Evolutionary conservation across 2,329 filamentous ascomycete species (phyloP).

Genomic region (Amesomyces nigricolor): DNA sequence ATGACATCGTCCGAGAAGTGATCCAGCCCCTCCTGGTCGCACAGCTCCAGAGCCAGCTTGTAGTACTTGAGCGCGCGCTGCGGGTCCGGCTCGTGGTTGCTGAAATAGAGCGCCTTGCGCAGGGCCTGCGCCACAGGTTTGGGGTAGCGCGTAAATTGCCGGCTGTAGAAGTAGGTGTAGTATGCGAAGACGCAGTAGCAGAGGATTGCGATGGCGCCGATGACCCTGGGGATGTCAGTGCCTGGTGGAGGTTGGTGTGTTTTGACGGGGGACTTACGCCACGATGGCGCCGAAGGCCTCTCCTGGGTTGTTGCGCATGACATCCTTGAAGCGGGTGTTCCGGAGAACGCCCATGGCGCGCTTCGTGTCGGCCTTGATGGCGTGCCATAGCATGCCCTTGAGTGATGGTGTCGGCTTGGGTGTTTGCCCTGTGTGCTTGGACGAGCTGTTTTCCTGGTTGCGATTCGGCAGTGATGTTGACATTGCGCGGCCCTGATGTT

Average conservation of each 20-base stretch:
- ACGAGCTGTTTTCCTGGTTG: background rate
- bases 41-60: conserved; percentile 68
- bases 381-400: conserved; percentile 13
- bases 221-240: conserved; percentile 34
- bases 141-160: conserved; percentile 55
- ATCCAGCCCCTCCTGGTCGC: conserved; percentile 70
- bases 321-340: conserved; percentile 33
- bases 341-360: conserved; percentile 28
- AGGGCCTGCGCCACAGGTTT: conserved; percentile 70
- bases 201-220: conserved; percentile 29
- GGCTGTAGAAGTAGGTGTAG: conserved; percentile 50
- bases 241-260: background rate
- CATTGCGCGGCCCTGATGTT: conserved; percentile 7
- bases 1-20: conserved; percentile 87
- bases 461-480: conserved; percentile 10
- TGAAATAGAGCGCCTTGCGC: conserved; percentile 80
- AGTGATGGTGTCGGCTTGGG: conserved; percentile 5
- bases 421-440: background rate
- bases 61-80: conserved; percentile 79
- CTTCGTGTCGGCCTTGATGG: conserved; percentile 17
- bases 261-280: conserved; percentile 31
- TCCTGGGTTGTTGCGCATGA: conserved; percentile 40
- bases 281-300: conserved; percentile 40
- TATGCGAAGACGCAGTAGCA: conserved; percentile 42
- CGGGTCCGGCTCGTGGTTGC: conserved; percentile 68